phyloP scores from a whole-genome alignment of 495 filamentous ascomycete genomes.

The Penicillium chermesinum region DNA sequence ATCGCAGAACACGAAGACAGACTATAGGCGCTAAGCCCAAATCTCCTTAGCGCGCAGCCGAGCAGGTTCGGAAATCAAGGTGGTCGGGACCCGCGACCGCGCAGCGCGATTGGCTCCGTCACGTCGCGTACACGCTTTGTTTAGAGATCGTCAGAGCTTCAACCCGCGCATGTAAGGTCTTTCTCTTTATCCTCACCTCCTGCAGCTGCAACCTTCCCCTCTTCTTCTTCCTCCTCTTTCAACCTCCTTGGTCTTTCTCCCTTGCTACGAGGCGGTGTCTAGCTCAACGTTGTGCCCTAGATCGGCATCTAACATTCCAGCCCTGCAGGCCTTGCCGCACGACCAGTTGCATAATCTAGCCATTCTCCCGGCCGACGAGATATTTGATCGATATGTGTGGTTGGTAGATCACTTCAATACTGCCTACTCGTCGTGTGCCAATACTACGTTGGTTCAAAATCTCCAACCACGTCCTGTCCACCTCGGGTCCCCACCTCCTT shows the following conservation, averaged over 20 bases:
- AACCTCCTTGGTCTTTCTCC: conserved; percentile 17
- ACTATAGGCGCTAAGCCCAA: neutral
- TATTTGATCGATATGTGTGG: conserved; percentile 15
- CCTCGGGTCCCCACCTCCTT: conserved; percentile 5
- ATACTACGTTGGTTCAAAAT: conserved; percentile 11
- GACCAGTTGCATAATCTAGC: conserved; percentile 20
- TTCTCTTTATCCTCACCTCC: conserved; percentile 14
- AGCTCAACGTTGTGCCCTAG: conserved; percentile 3
- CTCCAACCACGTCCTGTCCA: conserved; percentile 7
- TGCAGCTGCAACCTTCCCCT: conserved; percentile 13
- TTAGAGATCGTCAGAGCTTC: conserved; percentile 31
- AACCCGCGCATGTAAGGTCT: conserved; percentile 43
- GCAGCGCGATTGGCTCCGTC: conserved; percentile 40
- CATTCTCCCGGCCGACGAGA: conserved; percentile 29
- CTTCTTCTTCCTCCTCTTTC: conserved; percentile 10
- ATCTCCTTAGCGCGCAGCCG: neutral
- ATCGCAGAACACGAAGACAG: no score
- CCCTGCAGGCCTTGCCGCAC: conserved; percentile 20
- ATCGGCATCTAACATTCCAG: conserved; percentile 23
- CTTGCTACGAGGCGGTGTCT: conserved; percentile 1
- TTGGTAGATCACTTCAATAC: conserved; percentile 12
- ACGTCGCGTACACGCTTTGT: conserved; percentile 46
- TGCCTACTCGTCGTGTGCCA: conserved; percentile 7
- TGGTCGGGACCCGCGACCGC: conserved; percentile 3
- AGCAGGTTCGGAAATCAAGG: neutral